A percentile compares a stretch with the other conserved stretches of the same genome.
Conservation (phyloP, 2,329 filamentous ascomycete genomes). For the Corinectria fuckeliana region DNA sequence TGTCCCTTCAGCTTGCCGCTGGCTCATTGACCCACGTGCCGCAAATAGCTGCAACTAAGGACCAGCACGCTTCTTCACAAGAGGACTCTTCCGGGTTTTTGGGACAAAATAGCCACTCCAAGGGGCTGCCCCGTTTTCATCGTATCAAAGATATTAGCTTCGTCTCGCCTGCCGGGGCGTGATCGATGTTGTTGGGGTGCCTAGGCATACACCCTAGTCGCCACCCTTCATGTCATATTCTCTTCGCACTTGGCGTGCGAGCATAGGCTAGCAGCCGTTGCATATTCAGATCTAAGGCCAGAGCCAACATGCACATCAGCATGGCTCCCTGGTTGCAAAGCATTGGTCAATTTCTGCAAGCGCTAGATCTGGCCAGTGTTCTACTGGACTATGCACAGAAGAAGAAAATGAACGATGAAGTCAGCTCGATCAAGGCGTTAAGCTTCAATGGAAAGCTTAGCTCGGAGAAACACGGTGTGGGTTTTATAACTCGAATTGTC, state of each 20-base stretch:
- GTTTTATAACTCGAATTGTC: neutral
- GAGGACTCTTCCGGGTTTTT: neutral
- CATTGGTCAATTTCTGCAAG: neutral
- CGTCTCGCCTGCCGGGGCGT: neutral
- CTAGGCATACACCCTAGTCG: neutral
- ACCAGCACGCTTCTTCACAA: neutral
- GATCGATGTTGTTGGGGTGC: neutral
- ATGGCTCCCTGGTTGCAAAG: slow-evolving; percentile 2
- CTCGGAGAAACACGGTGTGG: neutral
- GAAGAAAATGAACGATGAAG: too few relatives aligned
- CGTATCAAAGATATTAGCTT: slow-evolving; percentile 16
- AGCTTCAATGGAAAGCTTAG: neutral
- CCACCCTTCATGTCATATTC: neutral
- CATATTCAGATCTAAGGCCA: neutral
- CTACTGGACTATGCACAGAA: neutral
- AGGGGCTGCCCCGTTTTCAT: slow-evolving; percentile 4
- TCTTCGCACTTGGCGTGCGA: neutral
- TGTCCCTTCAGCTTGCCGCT: neutral
- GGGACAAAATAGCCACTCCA: neutral
- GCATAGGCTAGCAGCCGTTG: neutral
- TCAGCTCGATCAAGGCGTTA: neutral
- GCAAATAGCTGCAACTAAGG: neutral
- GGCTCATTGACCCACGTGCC: slow-evolving; percentile 5
- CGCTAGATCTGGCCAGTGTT: neutral
- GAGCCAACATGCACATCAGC: neutral